Percentiles rank a stretch among this genome's conserved stretches.
phyloP scores from a whole-genome alignment of 176 grass and related monocot genomes.

The Juncus effusus region DNA sequence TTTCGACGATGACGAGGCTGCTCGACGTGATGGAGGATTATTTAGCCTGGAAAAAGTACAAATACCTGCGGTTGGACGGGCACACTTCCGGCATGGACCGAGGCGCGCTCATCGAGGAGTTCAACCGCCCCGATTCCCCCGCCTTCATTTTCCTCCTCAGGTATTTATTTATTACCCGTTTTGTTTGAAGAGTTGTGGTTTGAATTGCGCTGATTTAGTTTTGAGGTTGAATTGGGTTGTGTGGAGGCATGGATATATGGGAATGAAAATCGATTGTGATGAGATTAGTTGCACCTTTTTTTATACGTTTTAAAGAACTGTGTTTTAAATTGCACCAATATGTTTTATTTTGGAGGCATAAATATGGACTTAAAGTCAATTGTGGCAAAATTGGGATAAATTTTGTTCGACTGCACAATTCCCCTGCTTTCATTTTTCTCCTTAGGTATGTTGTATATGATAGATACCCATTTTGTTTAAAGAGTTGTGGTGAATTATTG shows the following conservation, averaged over 20 bases:
- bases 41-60: slow-evolving; percentile 78
- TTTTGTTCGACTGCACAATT: too few species aligned
- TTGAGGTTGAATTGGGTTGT: too few species aligned
- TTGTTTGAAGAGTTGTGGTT: not conserved
- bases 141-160: slow-evolving; percentile 98
- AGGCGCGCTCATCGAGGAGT: slow-evolving; percentile 91
- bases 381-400: too few species aligned
- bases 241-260: too few species aligned
- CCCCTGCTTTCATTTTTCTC: slow-evolving; percentile 89
- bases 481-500: too few species aligned
- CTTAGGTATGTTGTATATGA: slow-evolving; percentile 57
- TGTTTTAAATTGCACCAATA: too few species aligned
- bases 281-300: too few species aligned
- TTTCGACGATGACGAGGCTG: slow-evolving; percentile 99
- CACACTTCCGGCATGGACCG: slow-evolving; percentile 90
- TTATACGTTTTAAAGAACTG: too few species aligned
- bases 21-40: slow-evolving; percentile 99
- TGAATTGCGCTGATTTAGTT: too few species aligned
- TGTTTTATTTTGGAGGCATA: too few species aligned
- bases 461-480: slow-evolving; percentile 24
- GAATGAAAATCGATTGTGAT: too few species aligned
- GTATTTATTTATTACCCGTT: slow-evolving; percentile 38
- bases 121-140: slow-evolving; percentile 71
- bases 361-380: too few species aligned
- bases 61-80: slow-evolving; percentile 94